A percentile compares a stretch with the other conserved stretches of the same genome.
These are phyloP conservation scores for Aspergillus clavatus DNA, from an alignment of 2,329 filamentous ascomycete species.

Conservation along the genomic window DNA sequence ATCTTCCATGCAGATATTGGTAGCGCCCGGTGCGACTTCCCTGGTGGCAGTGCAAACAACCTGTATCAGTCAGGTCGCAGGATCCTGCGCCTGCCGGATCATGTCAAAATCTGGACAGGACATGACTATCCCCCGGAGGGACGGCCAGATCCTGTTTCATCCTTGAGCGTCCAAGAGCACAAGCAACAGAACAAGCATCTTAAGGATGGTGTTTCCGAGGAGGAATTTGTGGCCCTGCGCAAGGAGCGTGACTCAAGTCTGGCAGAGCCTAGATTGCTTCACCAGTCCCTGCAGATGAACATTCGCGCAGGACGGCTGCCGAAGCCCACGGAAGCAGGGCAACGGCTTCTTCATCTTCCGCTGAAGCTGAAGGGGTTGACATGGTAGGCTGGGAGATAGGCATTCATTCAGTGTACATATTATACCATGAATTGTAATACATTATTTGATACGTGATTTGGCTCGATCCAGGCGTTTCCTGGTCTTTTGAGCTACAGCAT, in stretches of 20 bases:
- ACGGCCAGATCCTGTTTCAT: constrained; percentile 36
- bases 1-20: constrained; percentile 52
- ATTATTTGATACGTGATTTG: too few species aligned
- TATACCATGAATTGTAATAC: too few species aligned
- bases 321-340: constrained; percentile 15
- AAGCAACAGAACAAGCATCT: constrained; percentile 48
- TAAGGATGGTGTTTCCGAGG: constrained; percentile 37
- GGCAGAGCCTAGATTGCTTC: constrained; percentile 45
- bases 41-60: constrained; percentile 44
- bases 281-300: constrained; percentile 51
- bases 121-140: constrained; percentile 50
- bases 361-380: constrained; percentile 21
- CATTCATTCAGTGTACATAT: too few species aligned
- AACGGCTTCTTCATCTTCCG: constrained; percentile 28
- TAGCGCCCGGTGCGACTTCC: constrained; percentile 53
- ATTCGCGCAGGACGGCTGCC: constrained; percentile 48
- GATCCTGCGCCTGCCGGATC: constrained; percentile 41
- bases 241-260: constrained; percentile 43
- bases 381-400: constrained; percentile 20
- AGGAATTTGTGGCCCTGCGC: constrained; percentile 45
- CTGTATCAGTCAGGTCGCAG: constrained; percentile 45
- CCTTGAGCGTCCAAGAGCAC: constrained; percentile 46
- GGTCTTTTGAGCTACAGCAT: too few species aligned
- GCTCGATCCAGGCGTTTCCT: too few species aligned
- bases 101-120: constrained; percentile 50